These are phyloP conservation scores for Tripterygium wilfordii DNA, from an alignment of 177 flowering plant genomes.

Conservation along the genomic window DNA sequence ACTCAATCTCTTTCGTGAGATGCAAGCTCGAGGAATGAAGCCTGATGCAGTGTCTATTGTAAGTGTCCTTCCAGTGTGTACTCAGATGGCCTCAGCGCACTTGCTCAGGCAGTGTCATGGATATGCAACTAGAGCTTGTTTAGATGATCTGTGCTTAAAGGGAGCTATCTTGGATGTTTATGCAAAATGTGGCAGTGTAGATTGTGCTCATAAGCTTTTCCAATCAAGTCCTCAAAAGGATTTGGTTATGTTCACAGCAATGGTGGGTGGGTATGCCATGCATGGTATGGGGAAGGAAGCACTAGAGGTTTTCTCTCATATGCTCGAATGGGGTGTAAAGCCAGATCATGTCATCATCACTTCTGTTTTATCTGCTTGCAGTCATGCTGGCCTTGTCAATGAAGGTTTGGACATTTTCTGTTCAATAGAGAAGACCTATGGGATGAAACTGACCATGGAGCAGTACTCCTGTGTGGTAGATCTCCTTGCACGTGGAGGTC, in stretches of 20 bases:
- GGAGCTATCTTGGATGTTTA: conserved; percentile 65
- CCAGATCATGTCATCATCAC: conserved; percentile 73
- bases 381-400: conserved; percentile 68
- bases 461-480: conserved; percentile 80
- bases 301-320: conserved; percentile 35
- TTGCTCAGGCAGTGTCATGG: conserved; percentile 71
- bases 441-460: conserved; percentile 72
- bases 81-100: conserved; percentile 47
- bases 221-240: conserved; percentile 41
- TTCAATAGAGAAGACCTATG: conserved; percentile 43
- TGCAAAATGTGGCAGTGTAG: conserved; percentile 68
- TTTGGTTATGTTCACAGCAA: conserved; percentile 70
- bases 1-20: conserved; percentile 40
- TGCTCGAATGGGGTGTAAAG: conserved; percentile 50
- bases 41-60: conserved; percentile 64
- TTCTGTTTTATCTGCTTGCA: conserved; percentile 68
- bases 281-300: conserved; percentile 84
- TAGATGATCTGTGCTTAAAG: conserved; percentile 40
- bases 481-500: conserved; percentile 71
- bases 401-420: conserved; percentile 63
- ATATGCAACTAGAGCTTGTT: conserved; percentile 39
- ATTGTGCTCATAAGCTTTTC: conserved; percentile 51
- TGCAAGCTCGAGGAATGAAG: conserved; percentile 51
- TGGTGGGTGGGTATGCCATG: conserved; percentile 79
- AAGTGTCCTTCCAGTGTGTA: conserved; percentile 69